Percentiles rank a stretch among this genome's conserved stretches.
These are phyloP conservation scores for Anthoceros angustus DNA, from an alignment of 225 moss, liverwort and hornwort species.

Conservation along the genomic window DNA sequence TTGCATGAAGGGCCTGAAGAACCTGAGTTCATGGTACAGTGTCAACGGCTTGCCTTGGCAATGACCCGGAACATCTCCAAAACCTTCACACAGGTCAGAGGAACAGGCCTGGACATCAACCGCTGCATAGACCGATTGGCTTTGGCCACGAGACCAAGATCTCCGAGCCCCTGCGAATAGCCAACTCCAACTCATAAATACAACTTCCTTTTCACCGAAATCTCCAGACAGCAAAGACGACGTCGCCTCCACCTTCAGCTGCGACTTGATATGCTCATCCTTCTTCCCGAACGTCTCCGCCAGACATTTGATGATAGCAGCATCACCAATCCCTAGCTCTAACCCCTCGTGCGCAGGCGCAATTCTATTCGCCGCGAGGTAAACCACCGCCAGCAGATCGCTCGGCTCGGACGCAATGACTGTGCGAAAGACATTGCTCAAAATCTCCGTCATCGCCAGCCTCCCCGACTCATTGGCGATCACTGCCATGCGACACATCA, in stretches of 20 bases:
- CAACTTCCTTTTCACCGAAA: background rate
- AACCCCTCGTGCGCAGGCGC: conserved; percentile 96
- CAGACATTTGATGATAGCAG: conserved; percentile 66
- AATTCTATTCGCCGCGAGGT: conserved; percentile 80
- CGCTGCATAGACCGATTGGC: conserved; percentile 82
- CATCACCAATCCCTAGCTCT: conserved; percentile 93
- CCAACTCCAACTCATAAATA: background rate
- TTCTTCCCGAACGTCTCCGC: conserved; percentile 90
- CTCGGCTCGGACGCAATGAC: conserved; percentile 64
- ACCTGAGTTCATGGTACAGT: background rate
- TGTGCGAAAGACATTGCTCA: conserved; percentile 91
- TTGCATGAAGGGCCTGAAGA: background rate
- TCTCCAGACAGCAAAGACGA: background rate
- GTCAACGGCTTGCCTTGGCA: conserved; percentile 42
- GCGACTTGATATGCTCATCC: conserved; percentile 89
- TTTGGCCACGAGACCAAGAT: conserved; percentile 94
- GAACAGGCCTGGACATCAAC: conserved; percentile 71
- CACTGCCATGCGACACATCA: conserved; percentile 31
- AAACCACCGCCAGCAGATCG: conserved; percentile 78
- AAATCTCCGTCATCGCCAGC: conserved; percentile 80
- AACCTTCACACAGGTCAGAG: conserved; percentile 76
- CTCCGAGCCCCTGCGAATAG: conserved; percentile 61
- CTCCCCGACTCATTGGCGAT: conserved; percentile 75
- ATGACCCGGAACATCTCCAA: conserved; percentile 80
- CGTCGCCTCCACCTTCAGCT: conserved; percentile 47